Base-by-base conservation (phyloP, 768 basidiomycete genomes). In the Hericium rajendrae region DNA sequence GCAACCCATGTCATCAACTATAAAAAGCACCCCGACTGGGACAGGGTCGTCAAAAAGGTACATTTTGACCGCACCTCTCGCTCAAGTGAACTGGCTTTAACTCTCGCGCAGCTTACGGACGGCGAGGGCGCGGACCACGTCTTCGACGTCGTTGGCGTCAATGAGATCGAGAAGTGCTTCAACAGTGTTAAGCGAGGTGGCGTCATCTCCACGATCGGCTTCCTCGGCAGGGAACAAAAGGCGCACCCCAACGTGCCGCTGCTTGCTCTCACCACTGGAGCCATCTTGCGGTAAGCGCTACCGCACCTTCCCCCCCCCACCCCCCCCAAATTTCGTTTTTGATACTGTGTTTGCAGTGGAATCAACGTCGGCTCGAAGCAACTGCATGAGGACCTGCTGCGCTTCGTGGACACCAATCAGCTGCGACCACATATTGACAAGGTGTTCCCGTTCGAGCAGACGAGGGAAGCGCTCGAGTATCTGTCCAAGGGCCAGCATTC, bases 1-100 rank as follows among this genome's bases (percentile, higher is more conserved):
- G 77, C 73, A 12, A 73, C 76, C 13, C 71, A 82, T 55, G 62
- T 78, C 18, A 82, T 87, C 70, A 85, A 86, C 71, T 87, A 86
- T 67, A 79, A 74, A 57, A 78, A 69, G 59, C 73, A 70, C 1
- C 77, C 79, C 2, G 66, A 83, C 43, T 87, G 85, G 85, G 79
- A 83, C 41, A 66, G 52, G 24, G 50, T 11, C 4, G 56, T 40
- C 10, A 51, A 41, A 12, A 24, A 48, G 39, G 56, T 57, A 11
- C 38, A 26, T 52, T 11, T 32, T 4, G 8, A 18, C 22, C 13
- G 46, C 28, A 15, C 15, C 1, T 10, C 8, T 48, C n/a, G 26
- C 3, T 24, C 8, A 56, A 5, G 16, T 1, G 8, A 20, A 15
- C 22, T 38, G 16, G 9, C 32, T 15, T 3, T 26, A 26, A 26